Conservation (phyloP, 371 early-diverging fungal genomes). For the Mucor irregularis region DNA sequence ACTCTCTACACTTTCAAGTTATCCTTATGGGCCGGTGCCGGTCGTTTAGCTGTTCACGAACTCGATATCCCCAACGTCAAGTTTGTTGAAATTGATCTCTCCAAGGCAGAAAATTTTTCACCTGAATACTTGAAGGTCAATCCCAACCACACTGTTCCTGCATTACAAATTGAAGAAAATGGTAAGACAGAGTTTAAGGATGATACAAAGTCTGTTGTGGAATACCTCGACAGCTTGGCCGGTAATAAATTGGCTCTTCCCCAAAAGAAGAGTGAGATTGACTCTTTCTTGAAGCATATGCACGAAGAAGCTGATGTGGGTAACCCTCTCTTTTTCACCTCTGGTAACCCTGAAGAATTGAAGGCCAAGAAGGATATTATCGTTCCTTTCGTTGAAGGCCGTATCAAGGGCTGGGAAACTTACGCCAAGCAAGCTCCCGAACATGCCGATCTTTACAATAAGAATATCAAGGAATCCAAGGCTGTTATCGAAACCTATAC, state of each 20-base stretch:
- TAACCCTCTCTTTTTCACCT: conserved; percentile 36
- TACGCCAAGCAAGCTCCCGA: conserved; percentile 26
- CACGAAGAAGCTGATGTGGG: conserved; percentile 34
- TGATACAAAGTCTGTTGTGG: conserved; percentile 25
- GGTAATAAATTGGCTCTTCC: conserved; percentile 16
- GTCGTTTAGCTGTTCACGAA: conserved; percentile 34
- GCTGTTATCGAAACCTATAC: conserved; percentile 17
- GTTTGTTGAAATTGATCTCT: conserved; percentile 30
- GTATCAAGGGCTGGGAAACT: conserved; percentile 28
- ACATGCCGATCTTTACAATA: conserved; percentile 22
- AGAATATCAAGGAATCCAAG: conserved; percentile 20
- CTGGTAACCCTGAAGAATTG: conserved; percentile 26
- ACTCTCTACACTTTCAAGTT: conserved; percentile 35
- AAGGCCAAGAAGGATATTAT: conserved; percentile 22
- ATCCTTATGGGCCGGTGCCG: conserved; percentile 36
- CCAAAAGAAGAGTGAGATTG: conserved; percentile 17
- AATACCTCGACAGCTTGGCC: conserved; percentile 22
- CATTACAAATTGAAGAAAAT: conserved; percentile 26
- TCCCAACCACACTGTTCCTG: conserved; percentile 37
- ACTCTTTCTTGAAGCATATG: conserved; percentile 27
- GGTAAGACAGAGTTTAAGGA: conserved; percentile 7
- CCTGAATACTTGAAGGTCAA: conserved; percentile 34
- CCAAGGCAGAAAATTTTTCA: conserved; percentile 39
- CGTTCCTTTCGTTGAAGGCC: conserved; percentile 28
- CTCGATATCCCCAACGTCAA: conserved; percentile 25